Evolutionary conservation across 352 stramenopile genomes (phyloP).

Genomic region (Globisporangium paddicum): DNA sequence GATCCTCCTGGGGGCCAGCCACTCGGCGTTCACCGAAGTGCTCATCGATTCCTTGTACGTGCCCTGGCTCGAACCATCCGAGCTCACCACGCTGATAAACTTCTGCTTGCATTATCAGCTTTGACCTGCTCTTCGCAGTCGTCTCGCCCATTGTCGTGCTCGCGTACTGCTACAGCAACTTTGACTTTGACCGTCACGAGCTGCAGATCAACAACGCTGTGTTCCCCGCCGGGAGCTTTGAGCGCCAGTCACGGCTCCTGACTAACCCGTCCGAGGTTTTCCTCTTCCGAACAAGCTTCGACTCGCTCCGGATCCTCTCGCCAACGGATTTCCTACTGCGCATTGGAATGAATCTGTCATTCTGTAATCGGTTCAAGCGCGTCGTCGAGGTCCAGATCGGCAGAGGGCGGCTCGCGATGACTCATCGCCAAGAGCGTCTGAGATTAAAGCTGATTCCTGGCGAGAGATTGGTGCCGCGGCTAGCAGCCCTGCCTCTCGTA

Average conservation of each 20-base stretch:
- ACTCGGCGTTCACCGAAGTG: constrained; percentile 25
- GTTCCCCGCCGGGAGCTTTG: constrained; percentile 20
- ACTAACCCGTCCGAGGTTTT: constrained; percentile 28
- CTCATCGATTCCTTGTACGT: constrained; percentile 31
- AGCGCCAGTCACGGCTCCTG: constrained; percentile 25
- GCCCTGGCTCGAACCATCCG: too few relatives aligned
- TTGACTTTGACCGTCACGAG: constrained; percentile 26
- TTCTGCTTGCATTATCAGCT: constrained; percentile 14
- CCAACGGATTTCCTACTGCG: constrained; percentile 17
- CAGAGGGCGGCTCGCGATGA: neutral
- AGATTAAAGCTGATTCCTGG: too few relatives aligned
- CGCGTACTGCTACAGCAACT: constrained; percentile 24
- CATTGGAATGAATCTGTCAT: constrained; percentile 18
- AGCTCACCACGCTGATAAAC: too few relatives aligned
- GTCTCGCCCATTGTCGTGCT: constrained; percentile 22
- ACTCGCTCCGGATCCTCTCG: constrained; percentile 21
- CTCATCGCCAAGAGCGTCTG: too few relatives aligned
- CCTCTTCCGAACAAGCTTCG: constrained; percentile 22
- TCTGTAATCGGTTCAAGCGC: constrained; percentile 22
- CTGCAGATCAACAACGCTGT: constrained; percentile 17
- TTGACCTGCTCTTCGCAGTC: constrained; percentile 33
- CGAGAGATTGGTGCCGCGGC: constrained; percentile 8
- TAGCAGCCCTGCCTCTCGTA: constrained; percentile 3
- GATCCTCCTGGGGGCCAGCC: constrained; percentile 12
- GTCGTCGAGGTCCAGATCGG: constrained; percentile 11